phyloP scores from a whole-genome alignment of 2,329 filamentous ascomycete species.

The Aphanocladium album region DNA sequence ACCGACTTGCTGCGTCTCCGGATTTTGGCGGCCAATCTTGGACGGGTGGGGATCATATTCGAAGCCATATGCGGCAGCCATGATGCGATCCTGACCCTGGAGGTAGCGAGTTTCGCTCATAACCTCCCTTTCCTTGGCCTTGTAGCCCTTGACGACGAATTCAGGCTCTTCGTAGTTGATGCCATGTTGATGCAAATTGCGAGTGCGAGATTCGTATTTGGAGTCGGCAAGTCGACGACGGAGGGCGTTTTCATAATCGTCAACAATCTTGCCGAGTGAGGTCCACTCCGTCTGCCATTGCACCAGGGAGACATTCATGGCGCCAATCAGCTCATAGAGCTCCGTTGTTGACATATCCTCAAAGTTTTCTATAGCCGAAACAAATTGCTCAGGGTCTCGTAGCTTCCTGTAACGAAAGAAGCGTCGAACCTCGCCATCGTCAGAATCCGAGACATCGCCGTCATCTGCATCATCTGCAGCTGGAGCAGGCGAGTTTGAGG shows the following conservation, averaged over 20 bases:
- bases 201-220: constrained; percentile 41
- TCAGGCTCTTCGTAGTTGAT: constrained; percentile 45
- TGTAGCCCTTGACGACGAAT: constrained; percentile 51
- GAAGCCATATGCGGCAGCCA: constrained; percentile 56
- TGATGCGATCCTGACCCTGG: constrained; percentile 51
- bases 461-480: constrained; percentile 33
- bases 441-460: constrained; percentile 30
- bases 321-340: constrained; percentile 39
- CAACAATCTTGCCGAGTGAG: constrained; percentile 44
- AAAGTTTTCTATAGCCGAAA: constrained; percentile 43
- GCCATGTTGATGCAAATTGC: constrained; percentile 35
- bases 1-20: constrained; percentile 46
- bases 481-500: constrained; percentile 33
- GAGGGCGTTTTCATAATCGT: constrained; percentile 53
- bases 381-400: constrained; percentile 45
- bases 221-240: constrained; percentile 45
- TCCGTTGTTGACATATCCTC: constrained; percentile 44
- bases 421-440: constrained; percentile 26
- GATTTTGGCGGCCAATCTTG: constrained; percentile 56
- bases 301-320: constrained; percentile 41
- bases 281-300: constrained; percentile 52
- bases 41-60: constrained; percentile 55
- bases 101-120: constrained; percentile 41
- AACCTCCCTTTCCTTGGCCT: constrained; percentile 39
- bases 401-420: constrained; percentile 46